These are phyloP conservation scores for Pythium brachiatum DNA, from an alignment of 352 stramenopile genomes.

Conservation along the genomic window DNA sequence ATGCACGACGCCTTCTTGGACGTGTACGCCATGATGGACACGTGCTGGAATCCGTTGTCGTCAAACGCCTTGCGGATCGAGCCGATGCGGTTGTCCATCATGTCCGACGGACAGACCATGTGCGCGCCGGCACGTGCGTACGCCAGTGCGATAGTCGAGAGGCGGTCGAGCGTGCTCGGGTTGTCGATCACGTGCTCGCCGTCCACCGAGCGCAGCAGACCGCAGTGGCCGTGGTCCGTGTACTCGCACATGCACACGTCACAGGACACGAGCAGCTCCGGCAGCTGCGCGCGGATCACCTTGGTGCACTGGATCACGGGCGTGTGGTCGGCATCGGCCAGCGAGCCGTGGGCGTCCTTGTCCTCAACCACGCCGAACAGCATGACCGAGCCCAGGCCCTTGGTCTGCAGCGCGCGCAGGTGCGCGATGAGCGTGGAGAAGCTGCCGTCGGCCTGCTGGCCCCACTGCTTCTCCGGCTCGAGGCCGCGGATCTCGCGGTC, in stretches of 20 bases:
- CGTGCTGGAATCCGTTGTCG: slow-evolving; percentile 95
- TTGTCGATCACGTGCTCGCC: slow-evolving; percentile 97
- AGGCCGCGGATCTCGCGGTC: slow-evolving; percentile 77
- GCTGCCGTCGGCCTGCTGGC: slow-evolving; percentile 52
- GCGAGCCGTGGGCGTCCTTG: slow-evolving; percentile 73
- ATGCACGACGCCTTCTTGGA: slow-evolving; percentile 97
- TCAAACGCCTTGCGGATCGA: slow-evolving; percentile 95
- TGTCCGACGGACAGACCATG: slow-evolving; percentile 96
- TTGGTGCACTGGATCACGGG: slow-evolving; percentile 75
- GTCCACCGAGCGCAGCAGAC: slow-evolving; percentile 84
- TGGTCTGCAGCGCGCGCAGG: slow-evolving; percentile 60
- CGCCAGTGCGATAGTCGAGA: slow-evolving; percentile 93
- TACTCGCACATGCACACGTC: slow-evolving; percentile 92
- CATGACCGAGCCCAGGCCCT: slow-evolving; percentile 85
- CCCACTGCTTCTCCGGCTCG: slow-evolving; percentile 87
- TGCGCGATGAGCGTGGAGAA: slow-evolving; percentile 75
- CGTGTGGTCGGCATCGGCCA: slow-evolving; percentile 72
- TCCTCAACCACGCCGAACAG: slow-evolving; percentile 86
- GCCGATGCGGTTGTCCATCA: slow-evolving; percentile 98
- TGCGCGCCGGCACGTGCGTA: slow-evolving; percentile 96
- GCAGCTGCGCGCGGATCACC: slow-evolving; percentile 58
- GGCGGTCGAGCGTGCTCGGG: slow-evolving; percentile 93
- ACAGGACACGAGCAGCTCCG: slow-evolving; percentile 79
- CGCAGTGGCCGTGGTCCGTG: slow-evolving; percentile 88
- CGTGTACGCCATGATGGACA: slow-evolving; percentile 99